Base-by-base conservation (phyloP, 2,329 filamentous ascomycete species). In the Neurospora sp. region DNA sequence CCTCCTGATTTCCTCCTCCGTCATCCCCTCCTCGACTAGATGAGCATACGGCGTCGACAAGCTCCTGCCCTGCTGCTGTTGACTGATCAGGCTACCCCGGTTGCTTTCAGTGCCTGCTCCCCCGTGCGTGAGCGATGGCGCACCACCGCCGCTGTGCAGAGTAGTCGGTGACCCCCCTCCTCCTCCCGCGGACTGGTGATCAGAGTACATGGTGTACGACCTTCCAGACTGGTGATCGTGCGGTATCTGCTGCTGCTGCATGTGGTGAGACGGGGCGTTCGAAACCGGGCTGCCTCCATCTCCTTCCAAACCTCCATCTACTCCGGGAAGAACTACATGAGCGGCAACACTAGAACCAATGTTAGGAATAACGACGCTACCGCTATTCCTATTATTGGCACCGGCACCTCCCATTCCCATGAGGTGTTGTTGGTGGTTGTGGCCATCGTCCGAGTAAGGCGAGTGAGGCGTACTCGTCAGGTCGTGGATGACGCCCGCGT, bases 1-100 rank as follows among this genome's bases (percentile, higher is more conserved):
- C 72, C 84, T 77, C 68, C 82, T 79, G 67, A 88, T 85, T 75
- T 89, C 85, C 0, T 84, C 86, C 9, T 80, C 79, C 67, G 86
- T 87, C 86, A 89, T 89, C 67, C 85, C 84, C n/a, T 87, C 86
- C 74, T 89, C 86, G 4, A 87, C 83, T 40, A 89, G 77, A 71
- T 87, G 85, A 19, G 83, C 82, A 66, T 86, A 84, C 38, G 76
- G 75, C 73, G 76, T 74, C 66, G 76, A 68, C 58, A 75, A 69
- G 39, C n/a, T 62, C 52, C 52, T 62, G 7, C 23, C 28, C 28
- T 62, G 52, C 28, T 62, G 52, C 15, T 62, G 52, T 3, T 62
- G 52, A 8, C 52, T 62, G 28, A 62, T 62, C 52, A 62, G 13
- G 10, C 52, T 62, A 62, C 52, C 52, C 28, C 52, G 52, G 52